Evolutionary conservation across 2,329 filamentous ascomycete species (phyloP).

Genomic region (Neofusicoccum kwambonambiense): DNA sequence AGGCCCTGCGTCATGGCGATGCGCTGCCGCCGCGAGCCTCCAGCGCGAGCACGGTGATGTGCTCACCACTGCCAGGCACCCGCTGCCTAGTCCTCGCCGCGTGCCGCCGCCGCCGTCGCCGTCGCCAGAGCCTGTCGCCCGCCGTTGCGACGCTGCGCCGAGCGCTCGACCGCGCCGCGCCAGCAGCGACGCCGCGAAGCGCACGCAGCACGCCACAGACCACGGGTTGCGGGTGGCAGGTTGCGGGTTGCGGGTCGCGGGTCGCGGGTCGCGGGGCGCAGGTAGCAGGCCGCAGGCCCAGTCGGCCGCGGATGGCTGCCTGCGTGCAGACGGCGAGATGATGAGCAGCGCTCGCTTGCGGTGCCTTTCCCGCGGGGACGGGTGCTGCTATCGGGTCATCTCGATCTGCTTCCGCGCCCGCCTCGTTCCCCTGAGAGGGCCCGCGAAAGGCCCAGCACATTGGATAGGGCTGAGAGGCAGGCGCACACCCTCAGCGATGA

Average conservation of each 20-base stretch:
- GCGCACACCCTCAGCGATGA: constrained; percentile 10
- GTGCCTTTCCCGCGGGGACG: constrained; percentile 13
- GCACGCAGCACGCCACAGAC: background rate
- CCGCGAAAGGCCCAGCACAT: constrained; percentile 13
- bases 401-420: constrained; percentile 5
- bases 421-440: constrained; percentile 1
- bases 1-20: constrained; percentile 12
- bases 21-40: background rate
- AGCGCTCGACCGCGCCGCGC: background rate
- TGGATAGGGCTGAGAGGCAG: constrained; percentile 14
- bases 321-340: constrained; percentile 7
- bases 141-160: background rate
- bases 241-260: background rate
- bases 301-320: background rate
- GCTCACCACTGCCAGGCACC: background rate
- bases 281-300: background rate
- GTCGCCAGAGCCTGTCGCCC: background rate
- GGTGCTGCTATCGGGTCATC: constrained; percentile 4
- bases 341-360: constrained; percentile 13
- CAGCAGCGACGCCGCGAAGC: background rate
- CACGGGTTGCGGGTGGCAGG: background rate
- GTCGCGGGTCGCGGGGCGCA: background rate
- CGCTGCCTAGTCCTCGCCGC: background rate
- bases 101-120: background rate
- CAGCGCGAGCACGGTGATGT: background rate